Evolutionary conservation across 1,284 basidiomycete genomes (phyloP).

Genomic region (Cryptococcus amylolentus): DNA sequence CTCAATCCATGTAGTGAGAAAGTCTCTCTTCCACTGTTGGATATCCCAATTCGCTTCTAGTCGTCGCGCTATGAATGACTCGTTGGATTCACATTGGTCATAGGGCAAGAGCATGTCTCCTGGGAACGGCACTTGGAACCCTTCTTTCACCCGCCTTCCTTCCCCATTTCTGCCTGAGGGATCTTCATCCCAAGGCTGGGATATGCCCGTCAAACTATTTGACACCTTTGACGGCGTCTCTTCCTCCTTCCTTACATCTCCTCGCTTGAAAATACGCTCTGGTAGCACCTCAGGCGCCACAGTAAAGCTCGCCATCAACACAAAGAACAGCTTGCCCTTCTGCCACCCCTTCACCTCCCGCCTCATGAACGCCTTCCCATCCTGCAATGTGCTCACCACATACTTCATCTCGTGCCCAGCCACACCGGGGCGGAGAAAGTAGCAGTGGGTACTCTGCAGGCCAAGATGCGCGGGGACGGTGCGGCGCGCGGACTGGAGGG

Average conservation of each 20-base stretch:
- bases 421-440: slow-evolving; percentile 58
- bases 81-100: slow-evolving; percentile 60
- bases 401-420: slow-evolving; percentile 75
- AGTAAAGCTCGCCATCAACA: slow-evolving; percentile 81
- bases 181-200: not conserved
- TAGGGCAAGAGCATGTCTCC: slow-evolving; percentile 55
- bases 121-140: slow-evolving; percentile 33
- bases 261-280: not conserved
- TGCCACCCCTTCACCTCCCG: slow-evolving; percentile 72
- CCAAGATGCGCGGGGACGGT: slow-evolving; percentile 64
- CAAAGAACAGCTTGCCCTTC: slow-evolving; percentile 70
- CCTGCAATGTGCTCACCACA: slow-evolving; percentile 73
- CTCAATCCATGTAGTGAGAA: not conserved
- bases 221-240: not conserved
- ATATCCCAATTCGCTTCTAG: slow-evolving; percentile 18
- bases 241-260: not conserved
- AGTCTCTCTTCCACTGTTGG: slow-evolving; percentile 10
- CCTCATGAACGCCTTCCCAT: slow-evolving; percentile 50
- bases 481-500: slow-evolving; percentile 70
- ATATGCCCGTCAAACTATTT: not conserved
- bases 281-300: slow-evolving; percentile 52
- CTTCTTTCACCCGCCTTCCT: slow-evolving; percentile 7
- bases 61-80: slow-evolving; percentile 52
- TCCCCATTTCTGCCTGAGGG: slow-evolving; percentile 1
- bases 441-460: slow-evolving; percentile 56